Evolutionary conservation across 1,284 basidiomycete genomes (phyloP).

Genomic region (Xerocomus nothofagi): DNA sequence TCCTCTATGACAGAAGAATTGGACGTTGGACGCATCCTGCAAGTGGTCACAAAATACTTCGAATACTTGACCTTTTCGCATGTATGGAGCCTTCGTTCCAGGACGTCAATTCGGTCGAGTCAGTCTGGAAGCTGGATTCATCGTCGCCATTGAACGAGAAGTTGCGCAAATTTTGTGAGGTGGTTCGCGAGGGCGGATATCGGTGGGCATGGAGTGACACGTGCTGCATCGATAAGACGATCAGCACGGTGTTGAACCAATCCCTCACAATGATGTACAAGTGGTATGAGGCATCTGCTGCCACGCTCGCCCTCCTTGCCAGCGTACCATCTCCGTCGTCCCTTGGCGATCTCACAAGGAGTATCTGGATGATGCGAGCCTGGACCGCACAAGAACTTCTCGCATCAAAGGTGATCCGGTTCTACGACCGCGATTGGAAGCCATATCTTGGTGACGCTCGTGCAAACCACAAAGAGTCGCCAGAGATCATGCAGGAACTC

Average conservation of each 20-base stretch:
- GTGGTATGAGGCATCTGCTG: no score
- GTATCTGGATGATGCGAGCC: no score
- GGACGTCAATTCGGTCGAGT: slow-evolving; percentile 10
- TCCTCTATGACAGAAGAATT: slow-evolving; percentile 6
- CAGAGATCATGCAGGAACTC: slow-evolving; percentile 10
- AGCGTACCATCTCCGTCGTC: no score
- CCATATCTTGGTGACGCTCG: background rate
- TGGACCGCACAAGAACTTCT: no score
- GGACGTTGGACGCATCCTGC: slow-evolving; percentile 7
- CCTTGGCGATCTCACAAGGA: no score
- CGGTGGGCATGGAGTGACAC: slow-evolving; percentile 15
- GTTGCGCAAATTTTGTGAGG: slow-evolving; percentile 14
- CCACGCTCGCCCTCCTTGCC: no score
- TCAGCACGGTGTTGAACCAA: no score
- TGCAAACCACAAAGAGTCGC: slow-evolving; percentile 15
- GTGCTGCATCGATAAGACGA: slow-evolving; percentile 7
- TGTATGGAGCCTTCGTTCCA: slow-evolving; percentile 22
- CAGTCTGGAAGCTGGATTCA: slow-evolving; percentile 9
- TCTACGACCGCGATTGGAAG: no score
- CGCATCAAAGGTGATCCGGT: no score
- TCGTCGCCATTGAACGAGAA: slow-evolving; percentile 11
- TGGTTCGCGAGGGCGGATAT: slow-evolving; percentile 6
- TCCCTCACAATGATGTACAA: no score
- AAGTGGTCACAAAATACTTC: slow-evolving; percentile 15
- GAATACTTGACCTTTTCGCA: slow-evolving; percentile 24